phyloP scores from a whole-genome alignment of 345 rosid species.

The Heritiera littoralis region DNA sequence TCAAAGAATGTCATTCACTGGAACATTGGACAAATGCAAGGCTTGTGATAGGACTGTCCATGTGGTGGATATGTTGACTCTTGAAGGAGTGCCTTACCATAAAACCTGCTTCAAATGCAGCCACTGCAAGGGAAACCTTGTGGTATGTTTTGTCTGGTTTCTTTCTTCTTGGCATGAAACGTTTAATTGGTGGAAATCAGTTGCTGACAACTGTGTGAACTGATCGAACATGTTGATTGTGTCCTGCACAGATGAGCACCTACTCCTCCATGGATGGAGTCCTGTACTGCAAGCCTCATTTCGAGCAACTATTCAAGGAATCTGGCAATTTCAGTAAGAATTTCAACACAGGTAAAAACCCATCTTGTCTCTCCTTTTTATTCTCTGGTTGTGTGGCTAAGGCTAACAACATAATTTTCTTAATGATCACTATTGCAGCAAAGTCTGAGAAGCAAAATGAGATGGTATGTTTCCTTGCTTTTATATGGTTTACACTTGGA shows the following conservation, averaged over 20 bases:
- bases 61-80: constrained; percentile 76
- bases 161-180: neutral
- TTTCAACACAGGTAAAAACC: constrained; percentile 59
- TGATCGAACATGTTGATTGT: neutral
- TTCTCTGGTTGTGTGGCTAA: neutral
- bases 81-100: constrained; percentile 91
- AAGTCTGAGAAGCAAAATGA: constrained; percentile 60
- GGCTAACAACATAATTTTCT: constrained; percentile 18
- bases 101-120: constrained; percentile 88
- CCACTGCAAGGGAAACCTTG: constrained; percentile 94
- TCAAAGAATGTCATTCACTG: constrained; percentile 71
- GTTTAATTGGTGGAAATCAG: neutral
- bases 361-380: neutral
- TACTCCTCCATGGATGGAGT: constrained; percentile 99
- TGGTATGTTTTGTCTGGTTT: constrained; percentile 38
- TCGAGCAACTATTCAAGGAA: constrained; percentile 98
- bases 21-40: constrained; percentile 97
- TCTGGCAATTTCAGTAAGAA: constrained; percentile 98
- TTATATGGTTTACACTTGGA: neutral
- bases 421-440: constrained; percentile 31
- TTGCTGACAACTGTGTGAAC: neutral
- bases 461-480: constrained; percentile 42
- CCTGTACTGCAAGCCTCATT: constrained; percentile 94
- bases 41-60: constrained; percentile 94
- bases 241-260: constrained; percentile 77